Conservation (phyloP, 768 basidiomycete species). For the Pleurotus citrinopileatus region DNA sequence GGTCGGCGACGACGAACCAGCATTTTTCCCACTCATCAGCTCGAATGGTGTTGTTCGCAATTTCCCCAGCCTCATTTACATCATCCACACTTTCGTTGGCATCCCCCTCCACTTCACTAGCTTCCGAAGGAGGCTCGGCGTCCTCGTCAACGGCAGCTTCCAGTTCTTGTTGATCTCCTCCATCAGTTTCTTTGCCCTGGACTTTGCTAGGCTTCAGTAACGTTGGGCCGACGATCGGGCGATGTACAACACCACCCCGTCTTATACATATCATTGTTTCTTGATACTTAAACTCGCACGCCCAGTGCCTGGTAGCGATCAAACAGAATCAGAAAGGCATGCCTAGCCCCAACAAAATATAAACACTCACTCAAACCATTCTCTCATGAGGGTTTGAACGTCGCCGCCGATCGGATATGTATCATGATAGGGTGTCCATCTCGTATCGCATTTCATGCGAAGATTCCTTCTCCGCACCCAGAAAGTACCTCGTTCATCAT, state of each 20-base stretch:
- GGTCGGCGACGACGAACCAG: constrained; percentile 31
- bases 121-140: not conserved
- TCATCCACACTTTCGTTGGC: not conserved
- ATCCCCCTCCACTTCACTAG: not conserved
- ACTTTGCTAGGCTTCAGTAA: not conserved
- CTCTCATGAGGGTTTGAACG: constrained; percentile 22
- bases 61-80: not conserved
- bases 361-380: constrained; percentile 42
- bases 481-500: constrained; percentile 19
- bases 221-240: constrained; percentile 7
- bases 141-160: not conserved
- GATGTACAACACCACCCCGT: constrained; percentile 34
- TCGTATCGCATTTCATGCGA: constrained; percentile 25
- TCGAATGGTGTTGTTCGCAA: not conserved
- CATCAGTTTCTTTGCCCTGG: not conserved
- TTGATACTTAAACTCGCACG: constrained; percentile 30
- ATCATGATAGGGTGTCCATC: constrained; percentile 18
- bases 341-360: not conserved
- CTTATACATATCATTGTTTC: constrained; percentile 33
- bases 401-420: constrained; percentile 15
- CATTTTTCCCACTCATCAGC: constrained; percentile 1
- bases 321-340: not conserved
- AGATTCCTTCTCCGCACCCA: constrained; percentile 26
- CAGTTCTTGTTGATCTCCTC: not conserved
- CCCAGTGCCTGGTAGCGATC: constrained; percentile 40